phyloP scores from a whole-genome alignment of 495 filamentous ascomycete genomes.

The Annulohypoxylon nitens region DNA sequence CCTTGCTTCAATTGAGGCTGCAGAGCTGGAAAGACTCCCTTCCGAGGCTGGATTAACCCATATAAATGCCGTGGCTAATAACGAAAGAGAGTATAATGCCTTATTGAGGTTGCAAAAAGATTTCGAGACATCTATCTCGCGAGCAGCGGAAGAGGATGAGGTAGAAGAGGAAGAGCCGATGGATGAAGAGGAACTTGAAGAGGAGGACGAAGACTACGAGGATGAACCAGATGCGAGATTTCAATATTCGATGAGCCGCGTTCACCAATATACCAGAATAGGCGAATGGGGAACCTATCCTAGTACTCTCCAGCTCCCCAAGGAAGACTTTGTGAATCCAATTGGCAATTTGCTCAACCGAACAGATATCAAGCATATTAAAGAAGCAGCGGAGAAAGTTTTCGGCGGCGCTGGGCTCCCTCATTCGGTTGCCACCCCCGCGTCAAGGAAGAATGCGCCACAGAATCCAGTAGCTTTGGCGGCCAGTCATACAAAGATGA shows the following conservation, averaged over 20 bases:
- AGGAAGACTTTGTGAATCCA: constrained; percentile 72
- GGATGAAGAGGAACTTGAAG: constrained; percentile 57
- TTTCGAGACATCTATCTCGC: constrained; percentile 65
- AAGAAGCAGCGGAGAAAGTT: constrained; percentile 71
- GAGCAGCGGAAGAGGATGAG: constrained; percentile 62
- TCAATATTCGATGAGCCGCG: constrained; percentile 47
- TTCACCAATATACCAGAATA: constrained; percentile 74
- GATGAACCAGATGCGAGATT: constrained; percentile 53
- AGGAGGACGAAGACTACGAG: constrained; percentile 55
- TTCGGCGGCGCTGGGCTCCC: constrained; percentile 84
- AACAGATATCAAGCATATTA: constrained; percentile 78
- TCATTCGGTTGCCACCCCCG: constrained; percentile 68
- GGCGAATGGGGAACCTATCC: constrained; percentile 77
- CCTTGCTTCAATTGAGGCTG: not conserved
- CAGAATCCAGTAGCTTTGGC: constrained; percentile 78
- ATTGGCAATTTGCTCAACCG: constrained; percentile 74
- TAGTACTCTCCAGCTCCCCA: constrained; percentile 77
- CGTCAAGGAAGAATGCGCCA: constrained; percentile 57
- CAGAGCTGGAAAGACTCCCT: constrained; percentile 26
- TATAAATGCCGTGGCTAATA: constrained; percentile 61
- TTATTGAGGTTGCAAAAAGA: constrained; percentile 64
- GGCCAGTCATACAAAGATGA: constrained; percentile 78
- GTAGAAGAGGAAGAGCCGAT: constrained; percentile 54
- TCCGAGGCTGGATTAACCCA: constrained; percentile 50
- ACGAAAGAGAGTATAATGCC: constrained; percentile 63